phyloP scores from a whole-genome alignment of 1,284 basidiomycete genomes.

The Golubevia pallescens region DNA sequence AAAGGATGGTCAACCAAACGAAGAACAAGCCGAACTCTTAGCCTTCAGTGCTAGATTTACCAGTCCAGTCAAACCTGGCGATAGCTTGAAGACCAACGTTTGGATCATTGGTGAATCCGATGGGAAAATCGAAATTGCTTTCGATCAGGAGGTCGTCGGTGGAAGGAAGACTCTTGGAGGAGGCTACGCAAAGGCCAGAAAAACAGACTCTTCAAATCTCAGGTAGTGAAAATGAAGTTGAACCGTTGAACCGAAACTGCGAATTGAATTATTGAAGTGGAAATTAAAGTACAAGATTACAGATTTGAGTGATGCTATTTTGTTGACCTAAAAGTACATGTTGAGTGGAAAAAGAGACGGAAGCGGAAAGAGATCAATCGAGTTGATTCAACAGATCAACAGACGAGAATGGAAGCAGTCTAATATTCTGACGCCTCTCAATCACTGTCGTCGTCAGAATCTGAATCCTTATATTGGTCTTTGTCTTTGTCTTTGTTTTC shows the following conservation, averaged over 20 bases:
- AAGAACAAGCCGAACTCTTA: slow-evolving; percentile 71
- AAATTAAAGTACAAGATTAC: background rate
- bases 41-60: slow-evolving; percentile 78
- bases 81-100: slow-evolving; percentile 44
- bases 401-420: no score
- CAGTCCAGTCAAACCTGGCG: slow-evolving; percentile 78
- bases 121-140: slow-evolving; percentile 33
- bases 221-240: no score
- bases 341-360: no score
- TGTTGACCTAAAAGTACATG: no score
- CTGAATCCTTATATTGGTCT: no score
- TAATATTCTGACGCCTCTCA: no score
- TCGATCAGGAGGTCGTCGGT: slow-evolving; percentile 36
- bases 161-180: slow-evolving; percentile 47
- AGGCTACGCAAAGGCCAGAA: slow-evolving; percentile 30
- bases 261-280: background rate
- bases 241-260: background rate
- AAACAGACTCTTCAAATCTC: slow-evolving; percentile 1
- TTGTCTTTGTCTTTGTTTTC: no score
- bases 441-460: no score
- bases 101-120: slow-evolving; percentile 37
- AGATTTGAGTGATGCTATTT: background rate
- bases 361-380: no score
- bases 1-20: slow-evolving; percentile 73
- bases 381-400: no score